Conservation (phyloP, 2,329 filamentous ascomycete genomes). For the Mollisiaceae sp. region DNA sequence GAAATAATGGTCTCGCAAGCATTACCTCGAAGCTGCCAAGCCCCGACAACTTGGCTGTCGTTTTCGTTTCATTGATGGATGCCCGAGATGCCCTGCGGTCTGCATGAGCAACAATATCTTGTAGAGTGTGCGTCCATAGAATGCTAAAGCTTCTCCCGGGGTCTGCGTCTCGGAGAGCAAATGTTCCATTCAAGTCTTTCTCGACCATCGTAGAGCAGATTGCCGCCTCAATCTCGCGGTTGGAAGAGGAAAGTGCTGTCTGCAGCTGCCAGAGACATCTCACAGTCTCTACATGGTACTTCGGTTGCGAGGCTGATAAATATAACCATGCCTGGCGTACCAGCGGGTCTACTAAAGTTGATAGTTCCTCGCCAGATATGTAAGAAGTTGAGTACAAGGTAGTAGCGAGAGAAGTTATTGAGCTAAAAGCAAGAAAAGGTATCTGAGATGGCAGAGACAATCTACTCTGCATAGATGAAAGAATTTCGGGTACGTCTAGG, state of each 20-base stretch:
- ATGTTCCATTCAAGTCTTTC: constrained; percentile 53
- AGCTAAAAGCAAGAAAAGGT: constrained; percentile 61
- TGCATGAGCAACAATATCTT: constrained; percentile 53
- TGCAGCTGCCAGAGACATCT: constrained; percentile 87
- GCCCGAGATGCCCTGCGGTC: constrained; percentile 58
- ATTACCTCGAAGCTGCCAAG: constrained; percentile 72
- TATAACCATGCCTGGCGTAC: constrained; percentile 79
- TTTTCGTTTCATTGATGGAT: constrained; percentile 44
- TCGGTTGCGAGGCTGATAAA: constrained; percentile 80
- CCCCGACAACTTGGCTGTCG: constrained; percentile 54
- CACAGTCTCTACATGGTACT: constrained; percentile 93
- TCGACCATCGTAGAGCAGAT: constrained; percentile 72
- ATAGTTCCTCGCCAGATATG: constrained; percentile 58
- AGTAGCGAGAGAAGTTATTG: constrained; percentile 61
- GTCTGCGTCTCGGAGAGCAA: constrained; percentile 58
- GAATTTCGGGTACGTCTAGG: constrained; percentile 54
- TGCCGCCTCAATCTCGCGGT: constrained; percentile 80
- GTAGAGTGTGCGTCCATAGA: constrained; percentile 81
- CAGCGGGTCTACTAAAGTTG: constrained; percentile 68
- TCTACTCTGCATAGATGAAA: constrained; percentile 57
- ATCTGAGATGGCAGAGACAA: constrained; percentile 48
- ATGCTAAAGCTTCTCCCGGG: constrained; percentile 73
- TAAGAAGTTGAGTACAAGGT: constrained; percentile 60
- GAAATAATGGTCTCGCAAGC: constrained; percentile 79
- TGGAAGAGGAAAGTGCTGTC: constrained; percentile 66